Evolutionary conservation across 108 stramenopile genomes (phyloP).

Genomic region (Cyclotella atomus): DNA sequence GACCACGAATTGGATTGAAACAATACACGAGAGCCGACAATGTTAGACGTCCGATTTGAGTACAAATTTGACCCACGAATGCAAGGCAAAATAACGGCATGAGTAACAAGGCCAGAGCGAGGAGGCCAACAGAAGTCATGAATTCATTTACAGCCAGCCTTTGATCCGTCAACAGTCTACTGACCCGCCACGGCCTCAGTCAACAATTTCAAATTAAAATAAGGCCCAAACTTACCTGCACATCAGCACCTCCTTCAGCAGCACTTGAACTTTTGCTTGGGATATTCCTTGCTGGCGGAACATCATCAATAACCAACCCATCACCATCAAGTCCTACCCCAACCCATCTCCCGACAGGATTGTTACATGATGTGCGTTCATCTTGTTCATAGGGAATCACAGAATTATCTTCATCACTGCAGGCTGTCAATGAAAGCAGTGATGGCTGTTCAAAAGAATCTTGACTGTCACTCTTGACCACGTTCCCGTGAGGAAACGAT

Average conservation of each 20-base stretch:
- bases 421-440: background rate
- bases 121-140: background rate
- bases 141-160: background rate
- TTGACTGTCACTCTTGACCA: background rate
- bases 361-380: background rate
- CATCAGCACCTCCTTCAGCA: too few relatives aligned
- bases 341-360: background rate
- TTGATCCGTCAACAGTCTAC: background rate
- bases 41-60: background rate
- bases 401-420: background rate
- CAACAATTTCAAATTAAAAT: background rate
- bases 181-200: background rate
- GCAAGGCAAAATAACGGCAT: background rate
- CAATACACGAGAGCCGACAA: too few relatives aligned
- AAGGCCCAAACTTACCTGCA: background rate
- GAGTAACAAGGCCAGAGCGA: background rate
- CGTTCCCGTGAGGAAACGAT: too few relatives aligned
- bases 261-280: background rate
- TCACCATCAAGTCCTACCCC: background rate
- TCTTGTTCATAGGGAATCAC: background rate
- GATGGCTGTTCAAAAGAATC: slow-evolving; percentile 4
- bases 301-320: background rate
- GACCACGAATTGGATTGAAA: background rate
- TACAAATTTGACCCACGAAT: background rate
- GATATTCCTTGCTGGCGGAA: background rate